These are phyloP conservation scores for Aspergillus indologenus DNA, from an alignment of 495 filamentous ascomycete genomes.

Conservation along the genomic window DNA sequence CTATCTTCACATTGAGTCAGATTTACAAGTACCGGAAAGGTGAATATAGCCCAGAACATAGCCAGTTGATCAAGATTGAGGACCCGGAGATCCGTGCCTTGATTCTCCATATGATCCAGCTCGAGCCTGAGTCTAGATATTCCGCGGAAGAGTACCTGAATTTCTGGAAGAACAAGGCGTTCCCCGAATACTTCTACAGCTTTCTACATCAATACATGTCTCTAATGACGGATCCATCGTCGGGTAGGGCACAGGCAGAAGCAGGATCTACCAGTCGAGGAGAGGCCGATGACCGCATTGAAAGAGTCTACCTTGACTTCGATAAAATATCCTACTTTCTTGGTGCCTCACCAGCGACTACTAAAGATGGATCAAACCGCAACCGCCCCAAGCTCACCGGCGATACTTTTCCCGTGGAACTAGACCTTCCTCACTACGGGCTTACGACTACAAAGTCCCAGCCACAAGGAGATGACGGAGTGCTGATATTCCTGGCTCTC, in stretches of 20 bases:
- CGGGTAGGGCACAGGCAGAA: slow-evolving; percentile 63
- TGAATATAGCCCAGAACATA: slow-evolving; percentile 83
- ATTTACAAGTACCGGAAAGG: slow-evolving; percentile 90
- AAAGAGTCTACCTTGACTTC: slow-evolving; percentile 88
- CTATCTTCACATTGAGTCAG: slow-evolving; percentile 89
- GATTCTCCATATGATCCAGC: slow-evolving; percentile 90
- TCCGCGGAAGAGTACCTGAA: slow-evolving; percentile 94
- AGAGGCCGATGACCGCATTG: slow-evolving; percentile 89
- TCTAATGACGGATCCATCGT: slow-evolving; percentile 88
- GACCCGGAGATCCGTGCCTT: slow-evolving; percentile 83
- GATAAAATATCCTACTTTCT: slow-evolving; percentile 96
- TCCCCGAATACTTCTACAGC: slow-evolving; percentile 93
- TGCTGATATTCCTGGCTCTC: slow-evolving; percentile 84
- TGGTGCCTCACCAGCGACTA: slow-evolving; percentile 39
- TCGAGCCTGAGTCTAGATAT: slow-evolving; percentile 86
- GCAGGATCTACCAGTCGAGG: slow-evolving; percentile 64
- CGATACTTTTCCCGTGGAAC: slow-evolving; percentile 66
- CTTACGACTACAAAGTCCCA: slow-evolving; percentile 48
- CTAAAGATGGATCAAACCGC: slow-evolving; percentile 22
- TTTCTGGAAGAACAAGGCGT: slow-evolving; percentile 86
- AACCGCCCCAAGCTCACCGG: slow-evolving; percentile 30
- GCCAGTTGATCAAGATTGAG: slow-evolving; percentile 79
- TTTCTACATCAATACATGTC: slow-evolving; percentile 98
- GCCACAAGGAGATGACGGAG: slow-evolving; percentile 70
- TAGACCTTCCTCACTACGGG: slow-evolving; percentile 84